phyloP scores from a whole-genome alignment of 768 basidiomycete species.

The Boletus eberwhitei region DNA sequence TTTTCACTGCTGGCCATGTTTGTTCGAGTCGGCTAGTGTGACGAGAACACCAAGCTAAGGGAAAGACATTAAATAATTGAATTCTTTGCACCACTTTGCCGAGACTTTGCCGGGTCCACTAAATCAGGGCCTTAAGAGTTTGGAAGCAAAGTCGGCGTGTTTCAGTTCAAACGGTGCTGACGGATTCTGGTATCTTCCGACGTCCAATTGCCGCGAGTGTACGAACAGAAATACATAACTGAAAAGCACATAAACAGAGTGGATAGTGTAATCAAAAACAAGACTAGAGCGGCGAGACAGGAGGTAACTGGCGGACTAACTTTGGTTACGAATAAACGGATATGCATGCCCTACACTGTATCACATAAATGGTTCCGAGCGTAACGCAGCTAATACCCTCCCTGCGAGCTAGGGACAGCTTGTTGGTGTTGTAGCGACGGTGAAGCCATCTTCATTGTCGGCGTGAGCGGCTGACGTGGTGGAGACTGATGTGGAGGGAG shows the following conservation, averaged over 20 bases:
- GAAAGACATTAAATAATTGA: neutral
- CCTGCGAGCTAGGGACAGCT: slow-evolving; percentile 48
- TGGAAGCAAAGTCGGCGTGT: neutral
- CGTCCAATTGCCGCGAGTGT: slow-evolving; percentile 20
- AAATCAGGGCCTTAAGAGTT: too few relatives aligned
- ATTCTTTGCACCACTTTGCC: neutral
- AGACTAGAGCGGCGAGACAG: slow-evolving; percentile 21
- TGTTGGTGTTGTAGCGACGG: slow-evolving; percentile 57
- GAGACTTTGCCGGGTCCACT: neutral
- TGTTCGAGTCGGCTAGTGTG: slow-evolving; percentile 22
- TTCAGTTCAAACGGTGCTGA: neutral
- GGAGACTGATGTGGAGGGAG: slow-evolving; percentile 42
- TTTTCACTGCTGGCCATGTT: slow-evolving; percentile 11
- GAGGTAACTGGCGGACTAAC: slow-evolving; percentile 13
- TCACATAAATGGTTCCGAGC: slow-evolving; percentile 9
- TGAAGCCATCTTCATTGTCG: slow-evolving; percentile 51
- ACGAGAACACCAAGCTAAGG: neutral
- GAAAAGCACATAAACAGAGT: slow-evolving; percentile 38
- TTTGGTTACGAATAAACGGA: slow-evolving; percentile 6
- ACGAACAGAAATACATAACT: slow-evolving; percentile 37
- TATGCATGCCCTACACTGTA: slow-evolving; percentile 12
- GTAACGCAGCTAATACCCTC: slow-evolving; percentile 42
- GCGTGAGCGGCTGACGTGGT: slow-evolving; percentile 47
- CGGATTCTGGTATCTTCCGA: slow-evolving; percentile 11
- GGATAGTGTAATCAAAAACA: slow-evolving; percentile 35